phyloP scores from a whole-genome alignment of 2,329 filamentous ascomycete species.

The Colletotrichum sp. region DNA sequence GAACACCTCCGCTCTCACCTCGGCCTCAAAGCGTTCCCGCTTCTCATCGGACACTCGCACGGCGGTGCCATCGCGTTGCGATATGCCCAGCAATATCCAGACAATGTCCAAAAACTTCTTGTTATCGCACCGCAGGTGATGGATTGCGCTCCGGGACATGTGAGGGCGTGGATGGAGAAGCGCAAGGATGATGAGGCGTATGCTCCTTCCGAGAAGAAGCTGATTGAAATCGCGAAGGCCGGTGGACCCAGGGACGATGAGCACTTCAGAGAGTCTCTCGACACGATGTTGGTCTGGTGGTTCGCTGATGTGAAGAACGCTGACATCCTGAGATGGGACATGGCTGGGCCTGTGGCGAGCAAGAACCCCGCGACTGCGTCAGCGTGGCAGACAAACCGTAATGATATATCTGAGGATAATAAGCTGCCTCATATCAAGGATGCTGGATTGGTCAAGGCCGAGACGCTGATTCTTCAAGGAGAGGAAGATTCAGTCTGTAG shows the following conservation, averaged over 20 bases:
- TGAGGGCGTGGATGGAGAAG: background rate
- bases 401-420: background rate
- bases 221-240: background rate
- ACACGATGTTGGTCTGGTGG: background rate
- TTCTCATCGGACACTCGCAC: background rate
- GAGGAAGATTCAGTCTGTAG: background rate
- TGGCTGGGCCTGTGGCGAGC: background rate
- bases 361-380: background rate
- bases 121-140: background rate
- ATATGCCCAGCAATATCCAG: background rate
- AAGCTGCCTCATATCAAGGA: background rate
- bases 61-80: background rate
- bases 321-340: background rate
- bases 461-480: background rate
- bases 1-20: background rate
- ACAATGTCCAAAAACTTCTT: accelerated
- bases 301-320: background rate
- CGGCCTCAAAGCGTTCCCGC: background rate
- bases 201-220: background rate
- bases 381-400: background rate
- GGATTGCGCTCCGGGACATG: background rate
- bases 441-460: background rate
- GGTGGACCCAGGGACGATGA: accelerated
- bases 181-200: background rate
- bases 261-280: background rate